These are phyloP conservation scores for Cornus kousa DNA, from an alignment of 148 eudicot genomes.

Conservation along the genomic window DNA sequence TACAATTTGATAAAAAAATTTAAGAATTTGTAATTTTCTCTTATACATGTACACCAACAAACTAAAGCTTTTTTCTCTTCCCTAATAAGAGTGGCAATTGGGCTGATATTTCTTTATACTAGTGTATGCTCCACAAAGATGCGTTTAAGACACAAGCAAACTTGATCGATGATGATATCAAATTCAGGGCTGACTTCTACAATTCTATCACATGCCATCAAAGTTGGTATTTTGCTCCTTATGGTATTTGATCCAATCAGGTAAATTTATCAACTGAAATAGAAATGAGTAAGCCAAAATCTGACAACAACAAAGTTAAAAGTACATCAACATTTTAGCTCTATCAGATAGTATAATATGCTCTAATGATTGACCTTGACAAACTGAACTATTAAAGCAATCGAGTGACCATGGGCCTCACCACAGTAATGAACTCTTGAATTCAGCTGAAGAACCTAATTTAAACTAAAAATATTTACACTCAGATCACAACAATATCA, in stretches of 20 bases:
- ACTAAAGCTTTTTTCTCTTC: not conserved
- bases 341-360: not conserved
- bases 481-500: not conserved
- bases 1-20: too few species aligned
- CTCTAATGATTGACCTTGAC: not conserved
- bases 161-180: not conserved
- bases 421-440: not conserved
- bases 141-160: not conserved
- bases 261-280: not conserved
- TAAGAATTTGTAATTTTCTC: not conserved
- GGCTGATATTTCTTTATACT: too few species aligned
- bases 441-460: not conserved
- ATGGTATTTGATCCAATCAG: not conserved
- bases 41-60: not conserved
- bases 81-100: not conserved
- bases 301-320: not conserved
- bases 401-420: not conserved
- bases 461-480: not conserved
- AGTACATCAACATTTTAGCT: not conserved
- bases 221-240: not conserved
- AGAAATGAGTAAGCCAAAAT: not conserved
- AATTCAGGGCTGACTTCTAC: not conserved
- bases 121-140: too few species aligned
- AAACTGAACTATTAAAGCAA: not conserved
- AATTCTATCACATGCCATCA: not conserved